Evolutionary conservation across 805 yeast species (phyloP).

Genomic region (Komagataella pastoris): DNA sequence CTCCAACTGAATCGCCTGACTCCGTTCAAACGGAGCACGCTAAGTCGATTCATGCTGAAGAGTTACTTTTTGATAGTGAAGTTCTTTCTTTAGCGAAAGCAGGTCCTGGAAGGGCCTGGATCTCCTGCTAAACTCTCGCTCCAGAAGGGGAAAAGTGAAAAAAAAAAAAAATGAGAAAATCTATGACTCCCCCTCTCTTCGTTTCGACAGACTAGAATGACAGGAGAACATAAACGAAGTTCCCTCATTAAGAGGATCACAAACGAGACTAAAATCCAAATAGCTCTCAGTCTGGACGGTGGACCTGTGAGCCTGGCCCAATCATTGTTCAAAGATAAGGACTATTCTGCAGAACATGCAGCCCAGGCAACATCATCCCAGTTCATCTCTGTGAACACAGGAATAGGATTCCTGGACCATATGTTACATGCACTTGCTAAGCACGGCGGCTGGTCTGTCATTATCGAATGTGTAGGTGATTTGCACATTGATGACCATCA

Average conservation of each 20-base stretch:
- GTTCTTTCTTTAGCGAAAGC: neutral
- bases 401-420: conserved; percentile 92
- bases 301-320: conserved; percentile 57
- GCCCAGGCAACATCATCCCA: conserved; percentile 60
- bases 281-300: conserved; percentile 75
- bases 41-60: neutral
- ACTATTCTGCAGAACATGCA: conserved; percentile 37
- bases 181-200: neutral
- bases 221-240: conserved; percentile 9
- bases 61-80: neutral
- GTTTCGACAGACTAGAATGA: neutral
- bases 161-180: neutral
- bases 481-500: conserved; percentile 96
- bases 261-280: conserved; percentile 88
- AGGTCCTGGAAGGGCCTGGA: neutral
- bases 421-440: conserved; percentile 96
- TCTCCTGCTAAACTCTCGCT: neutral
- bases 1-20: neutral
- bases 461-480: conserved; percentile 87
- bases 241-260: conserved; percentile 59
- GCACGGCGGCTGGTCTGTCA: conserved; percentile 91
- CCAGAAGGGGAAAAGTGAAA: neutral
- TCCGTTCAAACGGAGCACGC: neutral
- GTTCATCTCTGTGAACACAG: conserved; percentile 71
- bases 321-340: conserved; percentile 33